Conservation (phyloP, 2,329 filamentous ascomycete species). For the Decorospora gaudefroyi region DNA sequence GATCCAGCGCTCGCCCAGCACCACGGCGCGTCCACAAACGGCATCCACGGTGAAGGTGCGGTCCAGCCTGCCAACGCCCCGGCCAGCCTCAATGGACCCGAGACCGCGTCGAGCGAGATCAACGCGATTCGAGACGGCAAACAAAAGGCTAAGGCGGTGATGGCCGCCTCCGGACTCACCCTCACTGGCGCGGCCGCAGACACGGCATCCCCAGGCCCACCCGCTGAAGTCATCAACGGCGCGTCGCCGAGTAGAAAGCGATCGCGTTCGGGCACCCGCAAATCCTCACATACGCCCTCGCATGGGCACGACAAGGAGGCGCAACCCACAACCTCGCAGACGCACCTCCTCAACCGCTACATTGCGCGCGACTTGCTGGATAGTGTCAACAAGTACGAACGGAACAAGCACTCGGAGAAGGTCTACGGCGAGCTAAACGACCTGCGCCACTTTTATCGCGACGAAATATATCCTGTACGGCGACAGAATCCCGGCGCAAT, state of each 20-base stretch:
- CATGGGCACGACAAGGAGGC: constrained; percentile 47
- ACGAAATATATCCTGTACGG: constrained; percentile 62
- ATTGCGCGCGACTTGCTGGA: constrained; percentile 66
- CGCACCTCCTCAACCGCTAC: constrained; percentile 64
- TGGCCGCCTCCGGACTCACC: constrained; percentile 58
- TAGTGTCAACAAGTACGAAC: constrained; percentile 58
- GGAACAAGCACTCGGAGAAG: constrained; percentile 59
- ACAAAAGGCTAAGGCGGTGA: constrained; percentile 62
- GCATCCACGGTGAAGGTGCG: constrained; percentile 38
- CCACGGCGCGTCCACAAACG: constrained; percentile 43
- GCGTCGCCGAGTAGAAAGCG: constrained; percentile 59
- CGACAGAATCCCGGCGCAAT: constrained; percentile 62
- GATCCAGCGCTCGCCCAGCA: constrained; percentile 31
- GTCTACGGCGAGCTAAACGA: constrained; percentile 63
- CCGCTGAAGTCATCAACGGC: constrained; percentile 55
- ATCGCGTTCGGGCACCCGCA: constrained; percentile 63
- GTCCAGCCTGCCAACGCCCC: constrained; percentile 42
- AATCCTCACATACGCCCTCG: constrained; percentile 49
- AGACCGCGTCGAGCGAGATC: constrained; percentile 38
- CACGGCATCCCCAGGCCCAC: constrained; percentile 39
- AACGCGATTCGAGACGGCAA: constrained; percentile 62
- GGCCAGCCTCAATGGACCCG: constrained; percentile 31
- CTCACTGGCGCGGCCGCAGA: constrained; percentile 36
- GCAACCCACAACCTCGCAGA: constrained; percentile 44
- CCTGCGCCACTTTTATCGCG: constrained; percentile 35